Evolutionary conservation across 257 asterid genomes (phyloP), one percentile per base, ranked within the genome.

Genomic region (Verbascum thapsus): DNA sequence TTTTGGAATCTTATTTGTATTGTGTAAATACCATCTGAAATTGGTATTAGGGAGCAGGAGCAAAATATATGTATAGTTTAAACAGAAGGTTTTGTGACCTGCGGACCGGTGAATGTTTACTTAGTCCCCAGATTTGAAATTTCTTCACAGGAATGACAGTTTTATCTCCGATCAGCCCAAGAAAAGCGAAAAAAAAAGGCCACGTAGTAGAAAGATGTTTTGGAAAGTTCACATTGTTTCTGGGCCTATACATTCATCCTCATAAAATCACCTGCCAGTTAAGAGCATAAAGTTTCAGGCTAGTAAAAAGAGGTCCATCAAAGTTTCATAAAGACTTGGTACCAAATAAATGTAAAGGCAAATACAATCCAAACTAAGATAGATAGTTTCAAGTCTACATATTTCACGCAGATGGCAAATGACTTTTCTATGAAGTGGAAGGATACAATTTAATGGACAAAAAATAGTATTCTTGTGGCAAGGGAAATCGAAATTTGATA

Each of bases 191-290:
- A 35, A 22, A 30, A 12, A 45, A 38, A 34, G 7, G 38, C 15
- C 7, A 38, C 30, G 20, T 30, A 47, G 51, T 10, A 18, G 3
- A 58, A 45, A 16, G 16, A 18, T 35, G 43, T 48, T 62, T 52
- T 47, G 6, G 7, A 55, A 49, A 52, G 55, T 39, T 30, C 8
- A 48, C 55, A 5, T 51, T 44, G 74, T 61, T 42, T 49, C 65
- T 42, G 43, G 42, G 40, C 69, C 39, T 45, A 52, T 43, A 48
- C 65, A 35, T 58, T 48, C 64, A 17, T 64, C 74, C 53, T 66
- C 68, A 39, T 64, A 55, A 3, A 38, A 26, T 67, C 71, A 69
- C 76, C 78, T 73, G 80, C 45, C 52, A 63, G 16, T n/a, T 45
- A 48, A 72, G 50, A 47, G 23, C 16, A 43, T 41, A n/a, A 58